Conservation (phyloP, 2,329 filamentous ascomycete species). For the Niveomyces coronatus region DNA sequence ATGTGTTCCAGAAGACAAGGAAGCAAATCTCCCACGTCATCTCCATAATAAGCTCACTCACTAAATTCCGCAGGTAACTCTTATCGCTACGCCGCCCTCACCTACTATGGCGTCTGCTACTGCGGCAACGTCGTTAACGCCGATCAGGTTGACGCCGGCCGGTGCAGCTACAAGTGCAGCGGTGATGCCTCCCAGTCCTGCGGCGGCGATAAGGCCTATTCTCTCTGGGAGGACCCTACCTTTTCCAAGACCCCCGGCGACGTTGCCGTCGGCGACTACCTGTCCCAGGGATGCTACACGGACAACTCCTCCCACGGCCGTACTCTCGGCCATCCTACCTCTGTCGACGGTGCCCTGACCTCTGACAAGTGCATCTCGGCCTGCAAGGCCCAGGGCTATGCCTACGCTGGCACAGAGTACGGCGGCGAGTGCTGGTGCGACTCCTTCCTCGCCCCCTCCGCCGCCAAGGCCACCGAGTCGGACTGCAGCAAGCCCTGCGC, state of each 20-base stretch:
- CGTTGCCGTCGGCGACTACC: conserved; percentile 40
- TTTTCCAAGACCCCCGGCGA: conserved; percentile 33
- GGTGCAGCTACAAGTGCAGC: conserved; percentile 47
- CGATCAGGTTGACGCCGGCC: conserved; percentile 38
- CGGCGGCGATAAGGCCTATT: conserved; percentile 36
- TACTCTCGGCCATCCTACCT: conserved; percentile 33
- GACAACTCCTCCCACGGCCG: conserved; percentile 31
- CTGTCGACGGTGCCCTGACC: conserved; percentile 28
- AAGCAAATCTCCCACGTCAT: too few species aligned
- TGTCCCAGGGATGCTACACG: conserved; percentile 50
- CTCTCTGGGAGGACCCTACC: conserved; percentile 38
- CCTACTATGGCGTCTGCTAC: conserved; percentile 43
- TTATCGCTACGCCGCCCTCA: conserved; percentile 40
- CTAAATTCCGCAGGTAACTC: conserved; percentile 29
- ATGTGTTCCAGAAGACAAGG: conserved; percentile 8
- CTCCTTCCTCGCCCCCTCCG: conserved; percentile 40
- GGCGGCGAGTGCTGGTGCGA: conserved; percentile 40
- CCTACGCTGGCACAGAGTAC: conserved; percentile 38
- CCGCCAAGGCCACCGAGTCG: conserved; percentile 21
- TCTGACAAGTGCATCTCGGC: conserved; percentile 31
- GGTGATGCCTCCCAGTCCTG: conserved; percentile 35
- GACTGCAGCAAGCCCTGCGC: conserved; percentile 23
- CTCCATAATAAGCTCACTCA: neutral
- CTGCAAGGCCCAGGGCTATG: conserved; percentile 33
- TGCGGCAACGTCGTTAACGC: conserved; percentile 40